Percentiles rank a stretch among this genome's conserved stretches.
Conservation (phyloP, 345 rosid species). For the Microthlaspi erraticum region DNA sequence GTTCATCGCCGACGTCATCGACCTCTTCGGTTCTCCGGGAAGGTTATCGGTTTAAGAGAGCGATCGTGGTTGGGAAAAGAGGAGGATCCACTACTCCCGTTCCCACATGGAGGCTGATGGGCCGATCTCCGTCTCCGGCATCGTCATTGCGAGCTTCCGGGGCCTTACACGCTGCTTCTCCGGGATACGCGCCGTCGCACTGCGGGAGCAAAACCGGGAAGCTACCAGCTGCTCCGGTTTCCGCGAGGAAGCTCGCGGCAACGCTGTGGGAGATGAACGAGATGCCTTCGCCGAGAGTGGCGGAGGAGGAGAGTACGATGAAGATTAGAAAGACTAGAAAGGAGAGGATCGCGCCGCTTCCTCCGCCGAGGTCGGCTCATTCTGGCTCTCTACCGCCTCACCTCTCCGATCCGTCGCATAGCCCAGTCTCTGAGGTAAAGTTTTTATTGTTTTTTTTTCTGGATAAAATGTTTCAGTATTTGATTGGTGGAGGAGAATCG, state of each 20-base stretch:
- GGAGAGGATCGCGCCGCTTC: constrained; percentile 54
- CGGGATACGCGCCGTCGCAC: constrained; percentile 55
- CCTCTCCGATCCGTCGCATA: constrained; percentile 95
- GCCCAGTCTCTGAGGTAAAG: constrained; percentile 90
- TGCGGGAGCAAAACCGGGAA: constrained; percentile 54
- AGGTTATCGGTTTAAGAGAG: constrained; percentile 82
- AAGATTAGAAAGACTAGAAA: constrained; percentile 55
- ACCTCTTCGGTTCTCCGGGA: constrained; percentile 81
- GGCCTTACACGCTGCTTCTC: constrained; percentile 49
- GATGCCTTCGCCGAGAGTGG: constrained; percentile 76
- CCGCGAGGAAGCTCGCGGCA: constrained; percentile 96
- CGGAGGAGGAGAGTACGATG: constrained; percentile 43
- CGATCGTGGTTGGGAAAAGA: constrained; percentile 78
- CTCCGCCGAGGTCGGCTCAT: constrained; percentile 58
- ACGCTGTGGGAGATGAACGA: constrained; percentile 99
- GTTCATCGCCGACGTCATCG: constrained; percentile 90
- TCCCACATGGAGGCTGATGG: constrained; percentile 85
- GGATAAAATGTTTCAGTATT: not conserved
- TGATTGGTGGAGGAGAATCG: constrained; percentile 19
- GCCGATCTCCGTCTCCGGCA: constrained; percentile 63
- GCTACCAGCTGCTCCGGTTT: constrained; percentile 62
- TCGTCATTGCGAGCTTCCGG: constrained; percentile 53
- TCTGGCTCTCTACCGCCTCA: constrained; percentile 92
- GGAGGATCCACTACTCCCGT: constrained; percentile 91
- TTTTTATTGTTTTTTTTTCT: not conserved